Evolutionary conservation across 2,329 filamentous ascomycete species (phyloP), one percentile per base, ranked within the genome.

Genomic region (Dactylellina haptotyla): DNA sequence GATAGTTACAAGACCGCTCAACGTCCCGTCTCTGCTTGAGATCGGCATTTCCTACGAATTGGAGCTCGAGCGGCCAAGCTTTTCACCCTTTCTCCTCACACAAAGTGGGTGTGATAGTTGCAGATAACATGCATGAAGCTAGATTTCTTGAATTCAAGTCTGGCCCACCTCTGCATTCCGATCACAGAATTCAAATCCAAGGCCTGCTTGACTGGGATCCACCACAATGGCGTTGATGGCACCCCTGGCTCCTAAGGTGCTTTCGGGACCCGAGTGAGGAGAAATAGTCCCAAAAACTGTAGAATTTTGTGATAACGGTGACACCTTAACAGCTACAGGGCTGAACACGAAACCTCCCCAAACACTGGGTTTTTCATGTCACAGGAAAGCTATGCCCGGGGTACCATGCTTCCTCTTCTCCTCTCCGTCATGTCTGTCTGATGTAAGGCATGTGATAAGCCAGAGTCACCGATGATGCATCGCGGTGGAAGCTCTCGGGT

Each of bases 11-110:
- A 18, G 23, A 23, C 56, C 51, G 54, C 37, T 66, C 54, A 48
- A 73, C 61, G 56, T 73, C 69, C 69, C 69, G 69, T 62, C 59
- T 41, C 18, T 73, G 61, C 67, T 73, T 65, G 32, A 59, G 69
- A 73, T 73, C 69, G 48, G 62, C 69, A 45, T 46, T 18, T 46
- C 23, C 25, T 50, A 45, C 45, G 20, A 32, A 65, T 16, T 48
- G 51, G 54, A 71, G 30, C 48, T 46, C 53, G 56, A 30, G 16
- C 18, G 34, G 59, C 67, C 67, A 65, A 62, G 69, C 61, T 61
- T 57, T 30, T 28, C 39, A 39, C 14, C 39, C n/a, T 12, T 46
- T 28, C 34, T 59, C 39, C 37, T 18, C 20, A 51, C 37, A 34
- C 12, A 59, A 66, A 20, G 69, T 59, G 46, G 46, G 69, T 73